These are phyloP conservation scores for Candida sojae DNA, from an alignment of 1,139 yeast species.

Conservation along the genomic window DNA sequence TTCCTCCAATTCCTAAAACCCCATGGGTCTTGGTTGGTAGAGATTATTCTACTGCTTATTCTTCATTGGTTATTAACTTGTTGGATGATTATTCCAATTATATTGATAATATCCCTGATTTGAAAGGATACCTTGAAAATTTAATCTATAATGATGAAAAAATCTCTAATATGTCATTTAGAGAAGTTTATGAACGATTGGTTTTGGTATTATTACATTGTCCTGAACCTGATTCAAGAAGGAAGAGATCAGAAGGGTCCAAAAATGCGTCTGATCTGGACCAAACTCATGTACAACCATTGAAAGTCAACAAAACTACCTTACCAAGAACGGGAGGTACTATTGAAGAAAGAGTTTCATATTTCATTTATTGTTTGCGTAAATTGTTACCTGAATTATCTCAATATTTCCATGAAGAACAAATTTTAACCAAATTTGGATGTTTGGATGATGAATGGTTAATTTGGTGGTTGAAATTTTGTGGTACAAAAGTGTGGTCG, in stretches of 20 bases:
- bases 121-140: conserved; percentile 26
- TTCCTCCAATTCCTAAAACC: conserved; percentile 60
- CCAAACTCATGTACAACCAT: background rate
- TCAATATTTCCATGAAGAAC: conserved; percentile 79
- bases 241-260: conserved; percentile 9
- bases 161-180: conserved; percentile 48
- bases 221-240: conserved; percentile 32
- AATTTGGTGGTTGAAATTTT: conserved; percentile 92
- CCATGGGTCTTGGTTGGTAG: conserved; percentile 48
- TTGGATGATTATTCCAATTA: conserved; percentile 52
- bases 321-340: conserved; percentile 66
- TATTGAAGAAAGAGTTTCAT: conserved; percentile 67
- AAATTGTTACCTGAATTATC: conserved; percentile 75
- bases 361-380: conserved; percentile 68
- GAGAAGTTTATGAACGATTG: conserved; percentile 74
- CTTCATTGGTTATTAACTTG: conserved; percentile 37
- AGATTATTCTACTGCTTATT: conserved; percentile 27
- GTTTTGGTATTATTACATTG: conserved; percentile 71
- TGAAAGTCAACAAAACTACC: conserved; percentile 33
- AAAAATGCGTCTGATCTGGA: background rate
- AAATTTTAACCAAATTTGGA: conserved; percentile 61
- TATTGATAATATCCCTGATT: conserved; percentile 34
- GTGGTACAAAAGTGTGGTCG: conserved; percentile 89
- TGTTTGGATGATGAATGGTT: conserved; percentile 85
- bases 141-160: conserved; percentile 28